These are phyloP conservation scores for Pleurotus cornucopiae DNA, from an alignment of 768 basidiomycete genomes.

Conservation along the genomic window DNA sequence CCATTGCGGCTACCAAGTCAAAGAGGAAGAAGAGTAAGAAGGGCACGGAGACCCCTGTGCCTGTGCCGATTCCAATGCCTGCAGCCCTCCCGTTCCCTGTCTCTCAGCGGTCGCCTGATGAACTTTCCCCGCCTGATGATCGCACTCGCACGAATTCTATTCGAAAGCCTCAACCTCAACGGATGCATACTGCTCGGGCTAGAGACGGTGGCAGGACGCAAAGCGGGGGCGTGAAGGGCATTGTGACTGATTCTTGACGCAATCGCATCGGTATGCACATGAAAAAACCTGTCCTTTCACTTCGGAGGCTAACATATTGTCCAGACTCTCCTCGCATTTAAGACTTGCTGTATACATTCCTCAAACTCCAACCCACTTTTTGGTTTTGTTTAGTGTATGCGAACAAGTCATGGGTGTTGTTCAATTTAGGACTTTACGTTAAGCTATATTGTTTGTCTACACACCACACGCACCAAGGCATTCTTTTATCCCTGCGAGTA, in stretches of 20 bases:
- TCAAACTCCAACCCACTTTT: background rate
- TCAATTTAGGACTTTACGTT: background rate
- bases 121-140: conserved; percentile 4
- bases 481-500: too few relatives aligned
- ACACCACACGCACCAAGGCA: too few relatives aligned
- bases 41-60: conserved; percentile 37
- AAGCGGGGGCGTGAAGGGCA: conserved; percentile 80
- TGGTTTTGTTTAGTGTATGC: background rate
- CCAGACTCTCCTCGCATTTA: background rate
- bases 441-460: background rate
- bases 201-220: conserved; percentile 81
- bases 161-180: conserved; percentile 13
- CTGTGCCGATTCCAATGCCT: conserved; percentile 35
- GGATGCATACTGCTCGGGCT: conserved; percentile 73
- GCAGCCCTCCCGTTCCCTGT: conserved; percentile 53
- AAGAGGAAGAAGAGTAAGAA: conserved; percentile 32
- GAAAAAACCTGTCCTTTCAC: background rate
- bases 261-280: background rate
- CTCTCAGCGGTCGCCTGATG: conserved; percentile 23
- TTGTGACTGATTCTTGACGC: conserved; percentile 42
- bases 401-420: background rate
- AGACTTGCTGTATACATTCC: background rate
- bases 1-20: conserved; percentile 14
- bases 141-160: conserved; percentile 3
- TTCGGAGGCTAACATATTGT: background rate